Conservation (phyloP, 2,329 filamentous ascomycete genomes). For the Lachnellula willkommii region DNA sequence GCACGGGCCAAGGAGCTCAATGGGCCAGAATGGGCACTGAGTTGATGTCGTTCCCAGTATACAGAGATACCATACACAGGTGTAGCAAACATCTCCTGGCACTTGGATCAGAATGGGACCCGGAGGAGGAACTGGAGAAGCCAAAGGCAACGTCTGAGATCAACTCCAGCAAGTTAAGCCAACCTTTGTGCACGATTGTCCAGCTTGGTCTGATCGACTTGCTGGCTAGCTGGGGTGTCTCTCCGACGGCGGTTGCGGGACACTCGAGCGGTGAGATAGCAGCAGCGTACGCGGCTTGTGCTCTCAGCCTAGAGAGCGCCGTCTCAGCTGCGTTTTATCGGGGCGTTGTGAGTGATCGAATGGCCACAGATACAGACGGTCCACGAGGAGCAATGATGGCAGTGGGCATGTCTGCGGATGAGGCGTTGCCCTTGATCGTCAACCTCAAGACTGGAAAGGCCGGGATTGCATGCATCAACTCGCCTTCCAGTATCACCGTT, state of each 20-base stretch:
- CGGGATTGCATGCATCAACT: constrained; percentile 24
- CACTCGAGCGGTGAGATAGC: constrained; percentile 44
- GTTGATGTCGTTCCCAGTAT: constrained; percentile 3
- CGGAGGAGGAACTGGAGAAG: constrained; percentile 16
- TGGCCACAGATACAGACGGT: background rate
- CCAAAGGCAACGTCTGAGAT: constrained; percentile 30
- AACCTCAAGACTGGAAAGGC: background rate
- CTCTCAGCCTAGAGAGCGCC: constrained; percentile 21
- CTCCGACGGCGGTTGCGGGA: constrained; percentile 35
- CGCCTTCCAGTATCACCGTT: constrained; percentile 22
- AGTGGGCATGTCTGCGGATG: background rate
- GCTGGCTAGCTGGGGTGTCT: constrained; percentile 24
- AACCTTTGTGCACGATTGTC: too few relatives aligned
- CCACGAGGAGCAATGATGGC: background rate
- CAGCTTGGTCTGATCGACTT: too few relatives aligned
- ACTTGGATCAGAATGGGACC: constrained; percentile 7
- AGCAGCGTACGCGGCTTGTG: constrained; percentile 37
- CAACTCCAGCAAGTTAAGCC: constrained; percentile 9
- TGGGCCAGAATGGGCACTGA: constrained; percentile 12
- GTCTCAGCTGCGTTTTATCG: background rate
- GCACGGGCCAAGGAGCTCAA: constrained; percentile 18
- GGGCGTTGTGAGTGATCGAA: too few relatives aligned
- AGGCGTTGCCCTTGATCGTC: background rate
- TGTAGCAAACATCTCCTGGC: constrained; percentile 1
- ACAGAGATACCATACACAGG: background rate